Base-by-base conservation (phyloP, 805 yeast genomes). In the Candida lessepsii region DNA sequence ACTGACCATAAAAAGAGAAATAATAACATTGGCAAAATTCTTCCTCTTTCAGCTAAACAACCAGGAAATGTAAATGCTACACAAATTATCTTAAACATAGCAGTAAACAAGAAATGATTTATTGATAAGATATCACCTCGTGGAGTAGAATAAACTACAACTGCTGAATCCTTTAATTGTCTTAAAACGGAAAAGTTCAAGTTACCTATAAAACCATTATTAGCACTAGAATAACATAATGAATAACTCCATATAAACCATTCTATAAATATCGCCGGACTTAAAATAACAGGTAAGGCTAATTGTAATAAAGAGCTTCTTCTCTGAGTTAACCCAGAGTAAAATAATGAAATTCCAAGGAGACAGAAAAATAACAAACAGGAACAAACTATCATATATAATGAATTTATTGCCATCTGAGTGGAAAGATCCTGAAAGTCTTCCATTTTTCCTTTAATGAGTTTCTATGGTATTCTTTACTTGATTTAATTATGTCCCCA, bases 191-290 rank as follows among this genome's bases (percentile, higher is more conserved):
- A 61, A 47, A 56, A 65, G 15, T 53, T 41, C 37, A 65, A 47
- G 28, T 55, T 46, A 5, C 71, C 71, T 33, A 69, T 67, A 41
- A 57, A 69, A 23, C 43, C 40, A 42, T 67, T 67, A 8, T 50
- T 30, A 1, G 72, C 43, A n/a, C 58, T 46, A 2, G 67, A 52
- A 43, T 68, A 69, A 39, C 70, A 62, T 10, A 69, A 53, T 1
- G 74, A 67, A 41, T 69, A 69, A 5, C 75, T 63, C 73, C 72
- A 67, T 7, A 69, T 65, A 48, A 54, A 69, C 73, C 73, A 69
- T 44, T 69, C 75, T 14, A 69, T 39, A 25, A 65, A 48, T 3
- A 67, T 47, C 1, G 65, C 41, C 1, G 71, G 67, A 1, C 49
- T 32, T 13, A 67, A 36, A 11, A 66, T 33, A 6, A 59, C 14